These are phyloP conservation scores for Mucor velutinosus DNA, from an alignment of 371 early-diverging fungal species.

Conservation along the genomic window DNA sequence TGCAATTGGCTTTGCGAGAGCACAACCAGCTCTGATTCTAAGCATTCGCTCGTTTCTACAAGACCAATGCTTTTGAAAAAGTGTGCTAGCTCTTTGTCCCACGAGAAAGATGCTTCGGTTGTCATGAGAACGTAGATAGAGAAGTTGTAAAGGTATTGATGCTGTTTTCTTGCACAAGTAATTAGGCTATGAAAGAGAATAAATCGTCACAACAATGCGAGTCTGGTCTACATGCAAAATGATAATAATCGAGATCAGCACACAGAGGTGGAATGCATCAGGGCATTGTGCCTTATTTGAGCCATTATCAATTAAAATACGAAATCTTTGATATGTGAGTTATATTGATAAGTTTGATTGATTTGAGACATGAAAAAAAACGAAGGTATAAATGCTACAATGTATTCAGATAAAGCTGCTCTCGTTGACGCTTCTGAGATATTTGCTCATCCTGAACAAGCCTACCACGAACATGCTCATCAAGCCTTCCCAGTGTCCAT, in stretches of 20 bases:
- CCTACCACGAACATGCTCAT: slow-evolving; percentile 28
- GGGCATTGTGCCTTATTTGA: no score
- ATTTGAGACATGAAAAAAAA: no score
- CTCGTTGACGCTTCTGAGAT: not conserved
- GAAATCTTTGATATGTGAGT: no score
- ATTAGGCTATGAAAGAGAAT: not conserved
- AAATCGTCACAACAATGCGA: not conserved
- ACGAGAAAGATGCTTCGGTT: slow-evolving; percentile 16
- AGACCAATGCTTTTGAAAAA: slow-evolving; percentile 44
- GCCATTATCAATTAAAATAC: no score
- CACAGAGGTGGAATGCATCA: no score
- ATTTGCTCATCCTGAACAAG: slow-evolving; percentile 39
- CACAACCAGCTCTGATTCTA: slow-evolving; percentile 39
- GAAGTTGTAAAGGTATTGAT: not conserved
- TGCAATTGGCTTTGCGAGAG: slow-evolving; percentile 37
- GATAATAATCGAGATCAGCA: not conserved
- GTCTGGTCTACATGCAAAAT: not conserved
- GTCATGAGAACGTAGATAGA: not conserved
- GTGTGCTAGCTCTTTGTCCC: slow-evolving; percentile 34
- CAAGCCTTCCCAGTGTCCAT: slow-evolving; percentile 54
- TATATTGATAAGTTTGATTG: no score
- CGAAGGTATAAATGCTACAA: not conserved
- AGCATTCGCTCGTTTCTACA: slow-evolving; percentile 42
- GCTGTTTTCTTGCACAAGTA: not conserved
- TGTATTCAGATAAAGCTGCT: not conserved